Evolutionary conservation across 257 asterid genomes (phyloP).

Genomic region (Craterostigma plantagineum): DNA sequence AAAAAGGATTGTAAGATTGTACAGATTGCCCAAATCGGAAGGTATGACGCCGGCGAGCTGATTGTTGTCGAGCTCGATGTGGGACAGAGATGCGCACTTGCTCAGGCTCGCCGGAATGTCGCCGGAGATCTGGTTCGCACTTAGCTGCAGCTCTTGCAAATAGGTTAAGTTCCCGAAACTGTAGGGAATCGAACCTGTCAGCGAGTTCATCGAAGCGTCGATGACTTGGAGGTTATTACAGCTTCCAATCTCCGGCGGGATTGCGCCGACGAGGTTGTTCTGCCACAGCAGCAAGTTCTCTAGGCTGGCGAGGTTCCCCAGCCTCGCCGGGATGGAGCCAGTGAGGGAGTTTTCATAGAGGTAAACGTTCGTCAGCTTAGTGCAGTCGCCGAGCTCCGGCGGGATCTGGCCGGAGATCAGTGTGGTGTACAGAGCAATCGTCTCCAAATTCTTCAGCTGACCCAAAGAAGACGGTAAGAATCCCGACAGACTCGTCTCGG

Average conservation of each 20-base stretch:
- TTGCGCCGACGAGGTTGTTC: slow-evolving; percentile 39
- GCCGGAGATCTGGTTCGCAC: slow-evolving; percentile 56
- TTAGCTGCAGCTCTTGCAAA: slow-evolving; percentile 47
- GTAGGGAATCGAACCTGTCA: slow-evolving; percentile 45
- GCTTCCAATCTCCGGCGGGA: slow-evolving; percentile 45
- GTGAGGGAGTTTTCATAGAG: slow-evolving; percentile 52
- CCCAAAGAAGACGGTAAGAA: slow-evolving; percentile 52
- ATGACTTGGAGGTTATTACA: slow-evolving; percentile 28
- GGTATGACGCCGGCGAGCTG: slow-evolving; percentile 59
- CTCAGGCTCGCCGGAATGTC: slow-evolving; percentile 46
- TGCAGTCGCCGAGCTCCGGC: slow-evolving; percentile 49
- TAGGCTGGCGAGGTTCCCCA: slow-evolving; percentile 31
- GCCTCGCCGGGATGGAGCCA: slow-evolving; percentile 38
- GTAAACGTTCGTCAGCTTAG: slow-evolving; percentile 24
- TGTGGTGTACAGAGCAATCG: slow-evolving; percentile 49
- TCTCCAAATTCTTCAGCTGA: slow-evolving; percentile 29
- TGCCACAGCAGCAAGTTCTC: slow-evolving; percentile 55
- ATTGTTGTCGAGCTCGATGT: slow-evolving; percentile 66
- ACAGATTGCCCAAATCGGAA: slow-evolving; percentile 32
- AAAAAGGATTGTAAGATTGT: slow-evolving; percentile 34
- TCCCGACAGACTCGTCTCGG: slow-evolving; percentile 63
- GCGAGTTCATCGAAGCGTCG: slow-evolving; percentile 46
- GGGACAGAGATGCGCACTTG: slow-evolving; percentile 37
- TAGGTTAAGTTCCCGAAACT: slow-evolving; percentile 28
- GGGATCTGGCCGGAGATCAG: slow-evolving; percentile 69